Evolutionary conservation across 331 rosid species (phyloP).

Genomic region (Quercus phellos): DNA sequence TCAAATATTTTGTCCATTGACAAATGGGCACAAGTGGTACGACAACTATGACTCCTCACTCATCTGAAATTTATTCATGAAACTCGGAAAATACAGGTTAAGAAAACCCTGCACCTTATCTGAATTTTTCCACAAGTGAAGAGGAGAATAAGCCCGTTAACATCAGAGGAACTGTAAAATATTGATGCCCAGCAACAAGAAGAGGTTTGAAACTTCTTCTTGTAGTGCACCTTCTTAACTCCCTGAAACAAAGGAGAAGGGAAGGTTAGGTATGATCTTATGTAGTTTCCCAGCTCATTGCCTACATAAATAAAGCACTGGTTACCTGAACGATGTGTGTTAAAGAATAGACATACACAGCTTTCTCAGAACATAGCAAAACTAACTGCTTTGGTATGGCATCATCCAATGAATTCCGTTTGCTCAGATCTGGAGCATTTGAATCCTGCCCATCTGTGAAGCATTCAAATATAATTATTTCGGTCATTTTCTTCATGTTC

Average conservation of each 20-base stretch:
- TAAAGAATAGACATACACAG: conserved; percentile 71
- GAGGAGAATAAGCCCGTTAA: conserved; percentile 48
- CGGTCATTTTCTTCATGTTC: conserved; percentile 10
- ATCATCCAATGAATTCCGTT: conserved; percentile 36
- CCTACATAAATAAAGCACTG: conserved; percentile 1
- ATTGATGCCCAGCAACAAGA: conserved; percentile 89
- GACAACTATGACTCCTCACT: neutral
- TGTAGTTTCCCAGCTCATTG: neutral
- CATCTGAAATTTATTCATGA: neutral
- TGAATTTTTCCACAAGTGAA: conserved; percentile 64
- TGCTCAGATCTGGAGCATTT: conserved; percentile 33
- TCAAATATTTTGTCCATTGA: neutral
- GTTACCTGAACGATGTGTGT: conserved; percentile 64
- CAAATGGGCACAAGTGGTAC: neutral
- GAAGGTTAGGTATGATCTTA: conserved; percentile 13
- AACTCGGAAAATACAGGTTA: neutral
- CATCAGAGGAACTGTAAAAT: conserved; percentile 40
- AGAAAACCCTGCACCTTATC: conserved; percentile 52
- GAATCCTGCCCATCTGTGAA: conserved; percentile 48
- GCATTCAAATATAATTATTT: neutral
- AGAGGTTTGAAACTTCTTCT: conserved; percentile 70
- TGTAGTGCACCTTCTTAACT: conserved; percentile 74
- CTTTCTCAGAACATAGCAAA: conserved; percentile 83
- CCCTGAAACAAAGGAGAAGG: conserved; percentile 43
- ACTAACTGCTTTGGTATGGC: conserved; percentile 45